Evolutionary conservation across 371 early-diverging fungal species (phyloP).

Genomic region (Mortierella sp.): DNA sequence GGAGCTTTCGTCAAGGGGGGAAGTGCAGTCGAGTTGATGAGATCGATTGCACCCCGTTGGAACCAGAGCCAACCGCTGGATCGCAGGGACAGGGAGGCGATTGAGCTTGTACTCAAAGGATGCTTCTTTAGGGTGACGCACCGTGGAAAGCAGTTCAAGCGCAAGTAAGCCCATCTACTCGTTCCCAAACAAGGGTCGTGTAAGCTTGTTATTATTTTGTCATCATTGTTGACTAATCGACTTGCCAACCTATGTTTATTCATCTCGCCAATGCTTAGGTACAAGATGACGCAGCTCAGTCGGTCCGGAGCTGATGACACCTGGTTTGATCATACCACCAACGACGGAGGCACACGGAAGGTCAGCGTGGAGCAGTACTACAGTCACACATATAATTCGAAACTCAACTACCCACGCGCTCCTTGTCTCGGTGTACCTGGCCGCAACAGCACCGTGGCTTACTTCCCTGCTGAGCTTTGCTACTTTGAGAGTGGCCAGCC

Average conservation of each 20-base stretch:
- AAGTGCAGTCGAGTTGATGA: conserved; percentile 28
- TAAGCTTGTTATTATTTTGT: neutral
- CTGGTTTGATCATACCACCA: conserved; percentile 61
- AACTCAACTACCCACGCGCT: conserved; percentile 74
- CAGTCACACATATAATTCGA: conserved; percentile 63
- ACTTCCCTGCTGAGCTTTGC: conserved; percentile 84
- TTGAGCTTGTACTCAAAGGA: conserved; percentile 30
- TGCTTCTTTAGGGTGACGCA: conserved; percentile 71
- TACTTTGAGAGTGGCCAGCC: conserved; percentile 76
- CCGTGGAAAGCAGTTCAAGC: conserved; percentile 46
- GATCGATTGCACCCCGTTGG: neutral
- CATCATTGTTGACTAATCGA: neutral
- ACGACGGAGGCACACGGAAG: conserved; percentile 30
- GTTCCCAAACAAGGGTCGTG: neutral
- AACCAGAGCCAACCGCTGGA: neutral
- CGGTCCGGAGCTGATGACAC: conserved; percentile 66
- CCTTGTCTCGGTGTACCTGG: conserved; percentile 77
- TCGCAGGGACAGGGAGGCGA: conserved; percentile 1
- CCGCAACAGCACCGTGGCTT: conserved; percentile 38
- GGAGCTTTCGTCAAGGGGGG: conserved; percentile 46
- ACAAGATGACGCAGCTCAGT: conserved; percentile 68
- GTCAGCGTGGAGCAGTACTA: conserved; percentile 78
- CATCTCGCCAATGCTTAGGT: conserved; percentile 59
- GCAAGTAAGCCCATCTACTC: conserved; percentile 39
- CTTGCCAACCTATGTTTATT: neutral